Evolutionary conservation across 495 filamentous ascomycete genomes (phyloP).

Genomic region (Bryoglossum gracile): DNA sequence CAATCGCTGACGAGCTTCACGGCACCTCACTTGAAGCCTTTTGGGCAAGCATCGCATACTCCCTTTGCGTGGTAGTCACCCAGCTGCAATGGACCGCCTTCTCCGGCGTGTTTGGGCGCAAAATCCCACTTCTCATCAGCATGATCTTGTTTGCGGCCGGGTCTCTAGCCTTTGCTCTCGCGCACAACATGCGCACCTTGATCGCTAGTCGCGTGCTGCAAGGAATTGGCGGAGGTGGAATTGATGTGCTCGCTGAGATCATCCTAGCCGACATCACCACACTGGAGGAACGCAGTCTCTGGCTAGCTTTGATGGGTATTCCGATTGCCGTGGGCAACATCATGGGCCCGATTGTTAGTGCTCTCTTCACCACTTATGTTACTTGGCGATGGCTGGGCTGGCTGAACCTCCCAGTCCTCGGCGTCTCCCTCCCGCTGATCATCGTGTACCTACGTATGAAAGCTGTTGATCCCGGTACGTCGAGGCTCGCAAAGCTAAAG

Average conservation of each 20-base stretch:
- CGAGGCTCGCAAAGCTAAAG: constrained; percentile 34
- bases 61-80: too few species aligned
- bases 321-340: constrained; percentile 26
- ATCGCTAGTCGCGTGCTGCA: neutral
- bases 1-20: too few species aligned
- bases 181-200: too few species aligned
- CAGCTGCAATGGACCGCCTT: too few species aligned
- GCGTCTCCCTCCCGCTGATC: constrained; percentile 27
- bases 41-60: too few species aligned
- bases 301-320: neutral
- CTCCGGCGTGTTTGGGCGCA: too few species aligned
- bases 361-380: constrained; percentile 53
- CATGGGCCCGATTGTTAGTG: constrained; percentile 57
- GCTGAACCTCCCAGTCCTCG: constrained; percentile 35
- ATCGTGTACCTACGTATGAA: constrained; percentile 32
- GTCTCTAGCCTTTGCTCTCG: too few species aligned
- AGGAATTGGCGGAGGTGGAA: neutral
- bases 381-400: constrained; percentile 11
- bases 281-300: neutral
- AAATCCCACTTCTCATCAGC: too few species aligned
- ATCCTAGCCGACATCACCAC: neutral
- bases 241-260: neutral
- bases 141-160: too few species aligned
- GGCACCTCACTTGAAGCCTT: too few species aligned
- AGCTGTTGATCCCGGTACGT: constrained; percentile 17